Evolutionary conservation across 371 early-diverging fungal genomes (phyloP).

Genomic region (Syncephalastrum monosporum): DNA sequence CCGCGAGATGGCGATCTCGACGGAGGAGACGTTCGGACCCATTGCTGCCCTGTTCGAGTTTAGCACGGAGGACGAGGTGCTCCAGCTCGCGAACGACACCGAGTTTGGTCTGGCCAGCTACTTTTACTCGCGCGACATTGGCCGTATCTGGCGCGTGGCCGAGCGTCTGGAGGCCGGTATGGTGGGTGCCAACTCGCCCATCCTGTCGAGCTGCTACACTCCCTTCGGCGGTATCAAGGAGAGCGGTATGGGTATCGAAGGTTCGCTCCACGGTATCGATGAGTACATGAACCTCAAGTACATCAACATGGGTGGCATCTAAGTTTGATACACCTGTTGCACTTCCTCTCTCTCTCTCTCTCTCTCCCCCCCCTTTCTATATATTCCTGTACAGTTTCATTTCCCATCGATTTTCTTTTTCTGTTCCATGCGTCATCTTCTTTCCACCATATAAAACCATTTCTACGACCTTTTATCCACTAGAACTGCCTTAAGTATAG

Average conservation of each 20-base stretch:
- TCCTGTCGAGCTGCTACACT: conserved; percentile 59
- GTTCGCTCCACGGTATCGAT: conserved; percentile 65
- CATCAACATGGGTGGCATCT: conserved; percentile 49
- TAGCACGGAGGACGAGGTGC: conserved; percentile 67
- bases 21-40: conserved; percentile 83
- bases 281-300: conserved; percentile 66
- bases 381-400: conserved; percentile 1
- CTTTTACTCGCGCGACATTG: conserved; percentile 75
- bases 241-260: conserved; percentile 81
- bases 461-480: background rate
- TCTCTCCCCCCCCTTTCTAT: background rate
- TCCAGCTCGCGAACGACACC: conserved; percentile 72
- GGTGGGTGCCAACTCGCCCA: conserved; percentile 87
- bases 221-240: conserved; percentile 89
- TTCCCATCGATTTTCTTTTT: conserved; percentile 2
- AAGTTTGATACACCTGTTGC: background rate
- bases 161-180: conserved; percentile 85
- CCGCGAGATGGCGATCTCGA: conserved; percentile 57
- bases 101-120: conserved; percentile 82
- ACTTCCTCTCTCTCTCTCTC: background rate
- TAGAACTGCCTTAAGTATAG: too few species aligned
- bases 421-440: background rate
- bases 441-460: background rate
- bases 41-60: conserved; percentile 73
- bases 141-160: conserved; percentile 78